phyloP scores from a whole-genome alignment of 148 eudicot genomes.

The Arctostaphylos glauca region DNA sequence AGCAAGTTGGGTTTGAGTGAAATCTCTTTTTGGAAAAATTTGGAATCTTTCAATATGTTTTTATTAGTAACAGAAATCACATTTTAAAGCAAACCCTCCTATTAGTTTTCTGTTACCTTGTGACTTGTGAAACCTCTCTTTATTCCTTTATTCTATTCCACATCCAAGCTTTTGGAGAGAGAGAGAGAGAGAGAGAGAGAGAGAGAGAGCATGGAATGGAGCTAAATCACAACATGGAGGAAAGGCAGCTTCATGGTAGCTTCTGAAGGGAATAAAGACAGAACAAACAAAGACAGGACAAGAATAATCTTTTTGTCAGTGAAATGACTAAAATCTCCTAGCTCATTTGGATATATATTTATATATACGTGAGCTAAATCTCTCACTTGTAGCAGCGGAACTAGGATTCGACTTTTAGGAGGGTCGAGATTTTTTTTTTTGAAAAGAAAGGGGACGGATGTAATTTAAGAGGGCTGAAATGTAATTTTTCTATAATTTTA shows the following conservation, averaged over 20 bases:
- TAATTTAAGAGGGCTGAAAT: background rate
- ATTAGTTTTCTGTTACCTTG: background rate
- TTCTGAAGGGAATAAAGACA: constrained; percentile 25
- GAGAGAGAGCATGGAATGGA: constrained; percentile 16
- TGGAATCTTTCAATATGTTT: constrained; percentile 15
- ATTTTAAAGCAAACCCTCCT: background rate
- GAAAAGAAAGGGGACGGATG: background rate
- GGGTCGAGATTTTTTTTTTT: background rate
- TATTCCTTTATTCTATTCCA: constrained; percentile 24
- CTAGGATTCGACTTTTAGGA: too few relatives aligned
- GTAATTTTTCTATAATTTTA: too few relatives aligned
- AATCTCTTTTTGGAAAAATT: constrained; percentile 17
- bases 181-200: constrained; percentile 17
- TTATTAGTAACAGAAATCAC: background rate
- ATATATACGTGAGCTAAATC: too few relatives aligned
- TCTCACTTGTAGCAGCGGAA: too few relatives aligned
- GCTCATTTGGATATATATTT: background rate
- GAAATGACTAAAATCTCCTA: constrained; percentile 18
- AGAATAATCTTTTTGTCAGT: constrained; percentile 24
- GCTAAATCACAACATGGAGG: constrained; percentile 5
- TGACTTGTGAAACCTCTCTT: constrained; percentile 11
- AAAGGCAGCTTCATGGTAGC: constrained; percentile 21
- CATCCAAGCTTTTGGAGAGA: constrained; percentile 10
- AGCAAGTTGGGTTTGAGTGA: constrained; percentile 9
- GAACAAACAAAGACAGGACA: constrained; percentile 19